Base-by-base conservation (phyloP, 108 stramenopile genomes). In the Skeletonema tropicum region DNA sequence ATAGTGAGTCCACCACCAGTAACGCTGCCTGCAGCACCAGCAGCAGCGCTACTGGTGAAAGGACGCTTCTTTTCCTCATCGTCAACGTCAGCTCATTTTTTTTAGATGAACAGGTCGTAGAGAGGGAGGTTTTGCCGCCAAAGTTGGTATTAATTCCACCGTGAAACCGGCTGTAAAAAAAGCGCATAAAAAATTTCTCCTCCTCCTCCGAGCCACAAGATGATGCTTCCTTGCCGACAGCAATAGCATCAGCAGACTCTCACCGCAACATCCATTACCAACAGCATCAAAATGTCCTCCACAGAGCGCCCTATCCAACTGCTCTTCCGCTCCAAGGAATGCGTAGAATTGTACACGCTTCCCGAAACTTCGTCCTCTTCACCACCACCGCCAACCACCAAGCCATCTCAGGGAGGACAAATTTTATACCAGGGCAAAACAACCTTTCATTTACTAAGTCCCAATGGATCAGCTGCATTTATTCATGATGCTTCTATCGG, bases 261-360 rank as follows among this genome's bases (percentile, higher is more conserved):
- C n/a, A 9, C 11, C 10, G 1, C 11, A 14, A 45, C 42, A 45
- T 10, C 2, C 11, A 12, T 11, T 3, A 45, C 11, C 42, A 45
- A 41, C 11, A 41, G 12, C 39, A 12, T 13, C 0, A 4, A 11
- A 14, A 45, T 45, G 39, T 13, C 42, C 1, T 23, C 52, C 23
- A 0, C 52, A 55, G 23, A 55, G 52, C 75, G 62, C 13, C 79
- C 74, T 15, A 70, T 80, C 36, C 79, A 64, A 19, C 38, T 94
- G 5, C 71, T 94, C 65, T 57, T 92, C 26, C 90, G 94, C 17
- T 87, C 88, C 52, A 94, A 91, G 62, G 86, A 89, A 14, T 87
- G 85, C 6, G 69, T 92, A 14, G 90, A 92, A 52, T 58, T 94
- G 21, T 90, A 83, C 71, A 65, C 74, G 1, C 70, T 92, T 42